Evolutionary conservation across 2,329 filamentous ascomycete genomes (phyloP), one percentile per base, ranked within the genome.

Genomic region (Bipolaris victoriae): DNA sequence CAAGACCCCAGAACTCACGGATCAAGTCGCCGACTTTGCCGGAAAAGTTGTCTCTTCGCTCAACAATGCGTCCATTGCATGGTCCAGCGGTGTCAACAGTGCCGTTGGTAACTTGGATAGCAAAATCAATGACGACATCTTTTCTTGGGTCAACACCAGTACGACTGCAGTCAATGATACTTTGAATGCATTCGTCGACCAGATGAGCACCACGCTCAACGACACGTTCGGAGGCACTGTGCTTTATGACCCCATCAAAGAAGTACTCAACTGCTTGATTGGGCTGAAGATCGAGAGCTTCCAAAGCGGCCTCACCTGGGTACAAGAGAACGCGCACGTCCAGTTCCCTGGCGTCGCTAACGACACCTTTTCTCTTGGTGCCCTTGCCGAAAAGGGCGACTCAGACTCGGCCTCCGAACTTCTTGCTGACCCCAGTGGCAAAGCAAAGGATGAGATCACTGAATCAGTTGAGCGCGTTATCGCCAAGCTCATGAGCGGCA

Each of bases 241-340:
- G 40, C 87, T 97, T 41, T 85, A 92, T 63, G 85, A 88, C 26
- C 90, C 92, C 0, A 88, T 97, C 69, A 83, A 87, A 69, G 89
- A 91, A 41, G 86, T 97, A 33, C 84, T 97, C 61, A 85, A 91
- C 71, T 98, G 95, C 72, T 82, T 98, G n/a, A 86, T 98, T 63
- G 87, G 89, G 7, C 83, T 96, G 70, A 98, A 98, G 80, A 84
- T 98, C 61, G 87, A 90, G 64, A 85, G 88, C 20, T 86, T 99
- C 63, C 87, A 98, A 75, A 89, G 90, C 71, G 95, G 90, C 11
- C 83, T 98, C n/a, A 96, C 91, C 0, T 99, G 94, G 94, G 90
- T 97, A 10, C 86, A 90, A 68, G 89, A 98, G 65, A 81, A 98
- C 73, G 92, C 95, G 3, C 86, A 95, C 60, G 84, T 99, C 66